Conservation (phyloP, 225 moss, liverwort and hornwort species). For the Takakia lepidozioides region DNA sequence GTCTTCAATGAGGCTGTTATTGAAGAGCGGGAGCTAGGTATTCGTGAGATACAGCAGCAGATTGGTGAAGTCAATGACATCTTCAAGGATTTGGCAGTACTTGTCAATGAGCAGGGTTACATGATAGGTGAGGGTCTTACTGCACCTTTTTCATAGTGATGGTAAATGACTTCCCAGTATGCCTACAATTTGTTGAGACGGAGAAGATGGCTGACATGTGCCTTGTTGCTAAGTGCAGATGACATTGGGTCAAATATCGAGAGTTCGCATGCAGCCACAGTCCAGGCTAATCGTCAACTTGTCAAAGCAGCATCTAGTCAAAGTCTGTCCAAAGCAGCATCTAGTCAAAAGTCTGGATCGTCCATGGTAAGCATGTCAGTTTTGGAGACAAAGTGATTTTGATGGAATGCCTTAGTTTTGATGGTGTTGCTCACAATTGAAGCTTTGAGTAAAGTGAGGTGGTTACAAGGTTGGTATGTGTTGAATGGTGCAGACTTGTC, state of each 20-base stretch:
- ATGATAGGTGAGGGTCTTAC: constrained; percentile 33
- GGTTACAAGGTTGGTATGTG: too few species aligned
- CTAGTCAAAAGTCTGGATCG: constrained; percentile 46
- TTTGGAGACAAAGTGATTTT: background rate
- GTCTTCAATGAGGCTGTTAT: constrained; percentile 90
- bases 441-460: background rate
- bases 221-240: constrained; percentile 27
- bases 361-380: constrained; percentile 23
- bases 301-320: constrained; percentile 35
- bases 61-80: constrained; percentile 97
- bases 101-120: constrained; percentile 57
- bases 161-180: too few species aligned
- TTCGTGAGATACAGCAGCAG: constrained; percentile 90
- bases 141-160: too few species aligned
- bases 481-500: constrained; percentile 30
- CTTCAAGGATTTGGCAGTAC: constrained; percentile 93
- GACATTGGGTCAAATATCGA: constrained; percentile 45
- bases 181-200: too few species aligned
- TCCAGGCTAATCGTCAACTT: constrained; percentile 50
- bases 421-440: background rate
- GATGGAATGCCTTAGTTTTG: too few species aligned
- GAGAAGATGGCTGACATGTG: too few species aligned
- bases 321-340: too few species aligned
- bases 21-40: constrained; percentile 95
- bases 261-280: constrained; percentile 46